A percentile compares a stretch with the other conserved stretches of the same genome.
These are phyloP conservation scores for Melampsora larici-populina DNA, from an alignment of 1,284 basidiomycete genomes.

Conservation along the genomic window DNA sequence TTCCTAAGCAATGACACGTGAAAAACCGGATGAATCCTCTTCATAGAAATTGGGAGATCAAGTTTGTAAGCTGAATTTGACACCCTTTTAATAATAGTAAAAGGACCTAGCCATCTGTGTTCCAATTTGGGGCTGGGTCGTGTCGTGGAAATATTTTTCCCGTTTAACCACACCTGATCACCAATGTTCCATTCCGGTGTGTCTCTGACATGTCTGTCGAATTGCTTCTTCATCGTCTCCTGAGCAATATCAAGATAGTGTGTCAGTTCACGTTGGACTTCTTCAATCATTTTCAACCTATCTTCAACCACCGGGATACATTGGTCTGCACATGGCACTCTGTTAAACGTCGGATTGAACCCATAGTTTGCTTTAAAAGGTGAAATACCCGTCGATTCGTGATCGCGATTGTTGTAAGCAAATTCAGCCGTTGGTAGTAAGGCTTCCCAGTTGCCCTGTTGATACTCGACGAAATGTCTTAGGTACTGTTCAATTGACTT, in stretches of 20 bases:
- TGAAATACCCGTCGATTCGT: neutral
- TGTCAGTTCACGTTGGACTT: no score
- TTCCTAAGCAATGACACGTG: neutral
- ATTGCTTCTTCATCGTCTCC: no score
- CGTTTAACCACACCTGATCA: neutral
- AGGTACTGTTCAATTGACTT: constrained; percentile 27
- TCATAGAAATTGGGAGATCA: no score
- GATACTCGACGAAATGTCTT: constrained; percentile 32
- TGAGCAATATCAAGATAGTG: no score
- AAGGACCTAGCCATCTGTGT: no score
- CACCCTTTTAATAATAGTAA: no score
- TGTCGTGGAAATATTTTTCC: no score
- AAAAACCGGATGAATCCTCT: constrained; percentile 9
- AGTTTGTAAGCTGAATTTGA: no score
- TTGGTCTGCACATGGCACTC: neutral
- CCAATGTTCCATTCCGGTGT: constrained; percentile 9
- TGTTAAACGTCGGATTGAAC: neutral
- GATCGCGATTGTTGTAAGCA: constrained; percentile 1
- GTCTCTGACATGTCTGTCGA: no score
- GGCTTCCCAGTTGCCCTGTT: constrained; percentile 23
- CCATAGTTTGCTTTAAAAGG: constrained; percentile 5
- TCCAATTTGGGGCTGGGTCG: no score
- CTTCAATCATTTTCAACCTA: no score
- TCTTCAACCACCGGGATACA: neutral
- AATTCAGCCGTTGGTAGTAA: constrained; percentile 38